Percentiles rank a stretch among this genome's conserved stretches.
These are phyloP conservation scores for Tardiomyces digboiensis DNA, from an alignment of 1,139 yeast genomes.

Conservation along the genomic window DNA sequence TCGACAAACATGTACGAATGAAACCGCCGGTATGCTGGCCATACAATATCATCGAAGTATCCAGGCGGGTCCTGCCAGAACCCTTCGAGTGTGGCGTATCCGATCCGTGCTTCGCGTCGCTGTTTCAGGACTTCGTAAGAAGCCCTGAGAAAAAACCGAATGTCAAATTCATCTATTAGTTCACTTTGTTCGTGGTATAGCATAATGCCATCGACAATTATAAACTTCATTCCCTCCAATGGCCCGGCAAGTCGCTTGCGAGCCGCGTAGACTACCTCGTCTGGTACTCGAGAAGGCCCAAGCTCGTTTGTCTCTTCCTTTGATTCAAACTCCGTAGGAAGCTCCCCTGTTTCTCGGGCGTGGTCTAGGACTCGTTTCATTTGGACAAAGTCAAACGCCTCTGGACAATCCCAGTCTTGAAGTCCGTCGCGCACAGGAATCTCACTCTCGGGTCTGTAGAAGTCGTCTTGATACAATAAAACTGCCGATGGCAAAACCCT, in stretches of 20 bases:
- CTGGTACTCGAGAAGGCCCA: slow-evolving; percentile 19
- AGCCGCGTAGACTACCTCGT: slow-evolving; percentile 12
- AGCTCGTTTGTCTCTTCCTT: slow-evolving; percentile 28
- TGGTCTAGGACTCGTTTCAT: slow-evolving; percentile 42
- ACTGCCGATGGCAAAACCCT: slow-evolving; percentile 39
- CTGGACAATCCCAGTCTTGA: slow-evolving; percentile 89
- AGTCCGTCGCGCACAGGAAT: slow-evolving; percentile 54
- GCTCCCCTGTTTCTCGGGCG: slow-evolving; percentile 29
- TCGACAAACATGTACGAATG: slow-evolving; percentile 54
- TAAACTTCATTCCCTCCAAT: slow-evolving; percentile 26
- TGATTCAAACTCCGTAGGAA: slow-evolving; percentile 25
- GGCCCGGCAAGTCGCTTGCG: slow-evolving; percentile 9
- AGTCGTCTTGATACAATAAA: slow-evolving; percentile 81
- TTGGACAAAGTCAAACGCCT: slow-evolving; percentile 58
- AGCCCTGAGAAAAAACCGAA: slow-evolving; percentile 58
- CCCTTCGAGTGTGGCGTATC: slow-evolving; percentile 69
- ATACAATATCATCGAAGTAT: slow-evolving; percentile 77
- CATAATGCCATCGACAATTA: slow-evolving; percentile 85
- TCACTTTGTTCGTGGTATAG: slow-evolving; percentile 48
- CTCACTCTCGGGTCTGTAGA: slow-evolving; percentile 58
- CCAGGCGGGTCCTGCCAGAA: slow-evolving; percentile 93
- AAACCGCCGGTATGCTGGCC: slow-evolving; percentile 65
- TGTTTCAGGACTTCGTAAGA: slow-evolving; percentile 48
- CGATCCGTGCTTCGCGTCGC: slow-evolving; percentile 62
- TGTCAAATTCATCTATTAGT: slow-evolving; percentile 37